Conservation (phyloP, 2,329 filamentous ascomycete species). For the Fusarium avenaceum region DNA sequence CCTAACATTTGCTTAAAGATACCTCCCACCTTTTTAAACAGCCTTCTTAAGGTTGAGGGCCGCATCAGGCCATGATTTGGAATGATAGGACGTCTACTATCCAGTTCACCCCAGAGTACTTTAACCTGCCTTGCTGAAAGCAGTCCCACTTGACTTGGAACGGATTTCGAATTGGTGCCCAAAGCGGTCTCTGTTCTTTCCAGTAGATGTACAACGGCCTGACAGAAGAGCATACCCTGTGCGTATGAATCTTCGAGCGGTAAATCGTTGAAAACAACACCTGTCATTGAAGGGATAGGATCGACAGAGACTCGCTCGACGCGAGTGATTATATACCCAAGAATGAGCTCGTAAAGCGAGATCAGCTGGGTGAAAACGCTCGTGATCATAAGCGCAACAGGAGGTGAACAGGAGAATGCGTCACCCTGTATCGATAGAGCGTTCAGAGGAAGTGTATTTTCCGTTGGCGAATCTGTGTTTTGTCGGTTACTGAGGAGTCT, state of each 20-base stretch:
- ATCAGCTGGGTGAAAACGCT: constrained; percentile 1
- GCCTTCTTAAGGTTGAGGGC: not conserved
- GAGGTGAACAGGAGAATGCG: not conserved
- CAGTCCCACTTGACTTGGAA: rapidly evolving
- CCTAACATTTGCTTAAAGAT: not conserved
- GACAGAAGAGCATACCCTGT: not conserved
- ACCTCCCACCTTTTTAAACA: not conserved
- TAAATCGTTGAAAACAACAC: not conserved
- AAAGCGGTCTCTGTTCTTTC: not conserved
- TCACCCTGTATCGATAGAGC: not conserved
- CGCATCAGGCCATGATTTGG: constrained; percentile 1
- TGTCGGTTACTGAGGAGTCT: rapidly evolving
- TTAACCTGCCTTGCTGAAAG: not conserved
- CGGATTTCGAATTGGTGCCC: not conserved
- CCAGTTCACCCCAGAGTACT: not conserved
- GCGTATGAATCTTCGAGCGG: not conserved
- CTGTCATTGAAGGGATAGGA: rapidly evolving
- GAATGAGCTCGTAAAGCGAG: not conserved
- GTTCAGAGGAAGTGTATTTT: not conserved
- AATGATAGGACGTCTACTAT: not conserved
- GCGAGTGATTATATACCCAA: not conserved
- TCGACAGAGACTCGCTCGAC: not conserved
- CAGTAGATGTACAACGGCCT: not conserved
- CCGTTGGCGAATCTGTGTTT: not conserved
- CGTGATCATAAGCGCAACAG: not conserved